Evolutionary conservation across 164 flowering plant genomes (phyloP), one percentile per base, ranked within the genome.

Genomic region (Vitis rotundifolia): DNA sequence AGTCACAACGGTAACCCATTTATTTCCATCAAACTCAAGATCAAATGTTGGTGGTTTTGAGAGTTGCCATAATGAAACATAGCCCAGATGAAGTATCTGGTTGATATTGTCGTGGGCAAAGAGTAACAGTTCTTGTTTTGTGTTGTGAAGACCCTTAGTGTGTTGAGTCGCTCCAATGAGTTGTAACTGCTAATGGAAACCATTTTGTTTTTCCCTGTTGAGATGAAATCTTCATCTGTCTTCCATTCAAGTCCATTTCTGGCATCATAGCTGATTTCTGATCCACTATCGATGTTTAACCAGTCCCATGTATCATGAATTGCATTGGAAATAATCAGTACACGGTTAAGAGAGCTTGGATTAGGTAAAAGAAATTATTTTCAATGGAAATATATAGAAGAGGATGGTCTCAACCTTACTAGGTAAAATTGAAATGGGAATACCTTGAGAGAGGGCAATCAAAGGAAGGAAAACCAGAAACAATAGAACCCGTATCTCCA

Each of bases 21-120:
- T 52, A 49, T 68, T 63, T 4, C 76, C 79, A n/a, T 76, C 67
- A 28, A 72, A 68, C 51, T 59, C 69, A 26, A 72, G 73, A 51
- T 76, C 73, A 18, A 76, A 72, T 6, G 73, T 68, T 28, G 73
- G 79, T 8, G 73, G 76, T 2, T 11, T 59, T 14, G 26, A 19
- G 16, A 6, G 61, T 72, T 76, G 14, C 77, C 77, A 18, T 77
- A 70, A 31, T 54, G 37, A 54, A 77, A 77, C 13, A 44, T 57
- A 5, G 70, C 71, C 8, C 11, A 60, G 7, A 37, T 55, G 22
- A 68, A 70, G 29, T 60, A 54, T 37, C 37, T 72, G 3, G 9
- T 52, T 5, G 5, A 9, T 1, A n/a, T 9, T 14, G 47, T 55
- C 11, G 68, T 44, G 8, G 64, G 72, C n/a, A 68, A 9, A 15